phyloP scores from a whole-genome alignment of 805 yeast genomes.

The Suhomyces xylopsoci region DNA sequence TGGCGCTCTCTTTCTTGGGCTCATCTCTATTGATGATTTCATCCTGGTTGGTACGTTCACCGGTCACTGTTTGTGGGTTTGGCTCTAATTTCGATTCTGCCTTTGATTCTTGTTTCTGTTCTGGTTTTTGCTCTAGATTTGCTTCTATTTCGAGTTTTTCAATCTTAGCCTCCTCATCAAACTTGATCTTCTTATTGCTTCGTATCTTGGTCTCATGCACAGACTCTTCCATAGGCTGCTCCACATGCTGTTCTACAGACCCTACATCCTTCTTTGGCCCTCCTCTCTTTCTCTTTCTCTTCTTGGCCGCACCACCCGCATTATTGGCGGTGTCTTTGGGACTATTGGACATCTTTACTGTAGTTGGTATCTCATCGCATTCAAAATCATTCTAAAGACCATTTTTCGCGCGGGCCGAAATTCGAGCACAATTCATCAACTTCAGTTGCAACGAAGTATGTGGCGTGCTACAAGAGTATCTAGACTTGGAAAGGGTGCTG shows the following conservation, averaged over 20 bases:
- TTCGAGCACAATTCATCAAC: not conserved
- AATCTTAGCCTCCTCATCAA: constrained; percentile 9
- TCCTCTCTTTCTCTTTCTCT: constrained; percentile 27
- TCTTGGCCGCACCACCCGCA: constrained; percentile 8
- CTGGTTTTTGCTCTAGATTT: not conserved
- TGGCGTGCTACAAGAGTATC: not conserved
- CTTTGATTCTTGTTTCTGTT: not conserved
- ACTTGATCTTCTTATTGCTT: constrained; percentile 14
- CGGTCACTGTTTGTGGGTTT: not conserved
- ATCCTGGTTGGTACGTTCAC: not conserved
- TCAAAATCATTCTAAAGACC: not conserved
- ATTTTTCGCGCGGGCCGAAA: not conserved
- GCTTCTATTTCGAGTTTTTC: not conserved
- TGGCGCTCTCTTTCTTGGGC: not conserved
- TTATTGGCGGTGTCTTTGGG: not conserved
- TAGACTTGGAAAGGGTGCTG: not conserved
- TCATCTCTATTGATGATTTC: not conserved
- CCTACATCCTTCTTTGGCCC: constrained; percentile 15
- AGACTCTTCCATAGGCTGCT: not conserved
- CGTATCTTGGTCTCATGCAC: constrained; percentile 4
- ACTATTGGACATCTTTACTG: constrained; percentile 1
- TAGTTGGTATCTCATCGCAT: not conserved
- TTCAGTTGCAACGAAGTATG: not conserved
- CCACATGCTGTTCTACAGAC: not conserved
- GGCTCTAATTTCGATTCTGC: too few species aligned